Base-by-base conservation (phyloP, 495 filamentous ascomycete species). In the Umbilicaria muhlenbergii region DNA sequence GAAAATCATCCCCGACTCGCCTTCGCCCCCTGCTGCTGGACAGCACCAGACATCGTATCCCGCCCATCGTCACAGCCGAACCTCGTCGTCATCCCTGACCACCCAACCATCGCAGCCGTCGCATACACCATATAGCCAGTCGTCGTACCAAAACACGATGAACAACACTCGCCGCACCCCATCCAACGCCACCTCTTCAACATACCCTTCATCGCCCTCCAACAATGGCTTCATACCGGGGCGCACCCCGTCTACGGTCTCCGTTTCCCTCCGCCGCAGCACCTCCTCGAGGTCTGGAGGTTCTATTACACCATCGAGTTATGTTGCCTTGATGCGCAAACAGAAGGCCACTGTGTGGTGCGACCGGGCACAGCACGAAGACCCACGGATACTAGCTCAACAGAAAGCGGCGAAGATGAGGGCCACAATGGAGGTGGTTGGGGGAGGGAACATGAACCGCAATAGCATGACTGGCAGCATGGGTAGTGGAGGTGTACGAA, bases 331-430 rank as follows among this genome's bases (percentile, higher is more conserved):
- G 10, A 81, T 99, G 67, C 75, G 91, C 38, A 85, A 85, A 52
- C 91, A 99, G 56, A 99, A 96, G 57, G 91, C 86, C 24, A 99
- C 91, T 0, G 91, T 99, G 7, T 99, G 91, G 91, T 95, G 89
- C 61, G 92, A 96, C 51, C 86, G 88, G 42, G 74, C 87, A 12
- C 91, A 99, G 53, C 75, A 81, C 40, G 86, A 96, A 61, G 92
- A 99, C 62, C 83, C 92, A 10, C 71, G 86, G 17, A 57, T 93
- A 43, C 60, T 80, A 5, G 86, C 84, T 18, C 75, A 83, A 52
- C 83, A 92, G 53, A 71, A 80, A 45, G 76, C 75, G 2, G 92
- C 87, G 41, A 94, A 89, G 64, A 72, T 80, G 62, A 66, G 86
- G 39, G 92, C 92, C 2, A 77, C 78, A 36, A 74, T 78, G 46